Evolutionary conservation across 192 early-diverging fungal genomes (phyloP), one percentile per base, ranked within the genome.

Genomic region (Rhizophagus sp.): DNA sequence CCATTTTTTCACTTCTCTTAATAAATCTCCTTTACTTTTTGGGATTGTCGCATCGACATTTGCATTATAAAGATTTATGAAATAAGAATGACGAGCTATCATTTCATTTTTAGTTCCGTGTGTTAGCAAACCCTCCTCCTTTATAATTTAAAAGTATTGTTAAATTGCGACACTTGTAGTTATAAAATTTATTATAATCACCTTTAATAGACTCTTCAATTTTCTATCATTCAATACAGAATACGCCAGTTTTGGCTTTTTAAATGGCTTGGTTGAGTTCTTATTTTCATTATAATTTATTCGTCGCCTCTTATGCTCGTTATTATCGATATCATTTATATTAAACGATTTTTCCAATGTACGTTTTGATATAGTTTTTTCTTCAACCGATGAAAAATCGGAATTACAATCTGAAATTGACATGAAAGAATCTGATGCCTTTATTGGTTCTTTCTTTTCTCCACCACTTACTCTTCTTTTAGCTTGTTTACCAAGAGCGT

Each of bases 231-330:
- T 79, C 22, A 79, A 30, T 12, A 79, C 24, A 1, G 13, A 24
- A 69, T 79, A 79, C 6, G 66, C 77, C 52, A 67, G 0, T 25
- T 79, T 79, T 69, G 77, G 77, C 57, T 79, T 79, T 34, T 79
- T 79, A 2, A 8, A 19, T 52, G 0, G 39, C 39, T 41, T 41
- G 39, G 6, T 41, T 41, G 39, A 41, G 7, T 19, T 13, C 3
- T 34, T 15, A 34, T 33, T 57, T 9, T 22, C 66, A 49, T 36
- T 34, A 57, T 22, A 27, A 49, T 36, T 0, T 41, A 41, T n/a
- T 41, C 44, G 44, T 47, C 13, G 50, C 50, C 71, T 57, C 17
- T 19, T 57, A 2, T 57, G 52, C 52, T 22, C 19, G 1, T 22
- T 57, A 1, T 17, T 6, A 57, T 57, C 19, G 1, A 2, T 57